Percentiles rank a stretch among this genome's conserved stretches.
Evolutionary conservation across 805 yeast genomes (phyloP).

Genomic region (Wickerhamomyces chambardii): DNA sequence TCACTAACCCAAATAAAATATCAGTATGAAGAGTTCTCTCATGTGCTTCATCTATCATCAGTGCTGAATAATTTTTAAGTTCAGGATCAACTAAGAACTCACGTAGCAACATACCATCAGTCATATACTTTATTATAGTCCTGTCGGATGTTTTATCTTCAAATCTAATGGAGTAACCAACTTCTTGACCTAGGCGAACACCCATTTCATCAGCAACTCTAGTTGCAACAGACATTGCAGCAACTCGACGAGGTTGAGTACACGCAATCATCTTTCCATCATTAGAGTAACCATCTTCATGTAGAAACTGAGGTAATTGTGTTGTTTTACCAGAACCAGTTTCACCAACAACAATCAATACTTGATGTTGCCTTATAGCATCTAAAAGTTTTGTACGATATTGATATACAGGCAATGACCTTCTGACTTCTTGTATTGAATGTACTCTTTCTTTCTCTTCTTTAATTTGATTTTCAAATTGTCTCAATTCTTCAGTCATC

Average conservation of each 20-base stretch:
- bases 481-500: constrained; percentile 21
- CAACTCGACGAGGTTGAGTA: constrained; percentile 94
- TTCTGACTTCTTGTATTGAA: constrained; percentile 32
- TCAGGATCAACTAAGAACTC: constrained; percentile 78
- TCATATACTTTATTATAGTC: constrained; percentile 80
- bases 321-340: constrained; percentile 96
- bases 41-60: constrained; percentile 96
- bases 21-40: constrained; percentile 95
- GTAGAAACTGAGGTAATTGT: constrained; percentile 80
- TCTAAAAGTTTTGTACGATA: constrained; percentile 51
- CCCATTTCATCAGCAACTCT: constrained; percentile 90
- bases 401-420: constrained; percentile 67
- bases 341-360: constrained; percentile 72
- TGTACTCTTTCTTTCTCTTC: constrained; percentile 24
- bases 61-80: constrained; percentile 58
- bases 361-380: constrained; percentile 55
- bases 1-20: constrained; percentile 67
- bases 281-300: constrained; percentile 71
- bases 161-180: constrained; percentile 84
- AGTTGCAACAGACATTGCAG: constrained; percentile 85
- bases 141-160: constrained; percentile 63
- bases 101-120: constrained; percentile 90
- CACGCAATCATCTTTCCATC: constrained; percentile 62
- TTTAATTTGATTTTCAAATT: constrained; percentile 24
- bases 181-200: constrained; percentile 71